Evolutionary conservation across 2,329 filamentous ascomycete genomes (phyloP).

Genomic region (Arthrocladium fulminans): DNA sequence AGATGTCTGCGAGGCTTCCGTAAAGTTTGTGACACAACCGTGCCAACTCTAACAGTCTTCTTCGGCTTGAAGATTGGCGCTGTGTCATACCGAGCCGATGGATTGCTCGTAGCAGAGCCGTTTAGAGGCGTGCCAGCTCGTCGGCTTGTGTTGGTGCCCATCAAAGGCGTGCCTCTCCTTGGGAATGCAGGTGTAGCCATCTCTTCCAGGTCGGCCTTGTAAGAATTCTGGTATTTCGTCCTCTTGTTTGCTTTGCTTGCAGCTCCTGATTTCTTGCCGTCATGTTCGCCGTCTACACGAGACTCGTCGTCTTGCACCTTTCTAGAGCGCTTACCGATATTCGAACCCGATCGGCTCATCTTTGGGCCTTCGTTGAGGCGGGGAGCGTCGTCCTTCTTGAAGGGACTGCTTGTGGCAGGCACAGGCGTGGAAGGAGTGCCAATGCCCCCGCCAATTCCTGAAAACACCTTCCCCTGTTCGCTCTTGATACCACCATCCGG

Average conservation of each 20-base stretch:
- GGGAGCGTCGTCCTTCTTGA: constrained; percentile 41
- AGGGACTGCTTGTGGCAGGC: constrained; percentile 34
- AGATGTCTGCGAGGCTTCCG: constrained; percentile 68
- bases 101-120: constrained; percentile 1
- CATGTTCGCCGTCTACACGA: constrained; percentile 55
- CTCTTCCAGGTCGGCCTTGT: constrained; percentile 21
- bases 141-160: constrained; percentile 11
- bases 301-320: constrained; percentile 69
- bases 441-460: constrained; percentile 71
- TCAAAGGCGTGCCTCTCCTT: constrained; percentile 12
- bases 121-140: constrained; percentile 11
- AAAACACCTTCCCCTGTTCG: constrained; percentile 91
- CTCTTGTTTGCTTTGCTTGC: constrained; percentile 15
- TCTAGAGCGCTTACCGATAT: constrained; percentile 50
- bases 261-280: constrained; percentile 13
- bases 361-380: constrained; percentile 33
- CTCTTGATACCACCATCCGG: constrained; percentile 88
- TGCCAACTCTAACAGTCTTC: constrained; percentile 58
- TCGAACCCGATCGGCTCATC: constrained; percentile 35
- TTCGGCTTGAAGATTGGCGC: constrained; percentile 47
- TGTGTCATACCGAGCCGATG: constrained; percentile 26
- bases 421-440: constrained; percentile 40
- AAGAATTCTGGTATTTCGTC: constrained; percentile 21
- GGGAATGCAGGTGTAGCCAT: constrained; percentile 3
- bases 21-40: constrained; percentile 62